Evolutionary conservation across 805 yeast species (phyloP).

Genomic region (Ogataea populi-albae): DNA sequence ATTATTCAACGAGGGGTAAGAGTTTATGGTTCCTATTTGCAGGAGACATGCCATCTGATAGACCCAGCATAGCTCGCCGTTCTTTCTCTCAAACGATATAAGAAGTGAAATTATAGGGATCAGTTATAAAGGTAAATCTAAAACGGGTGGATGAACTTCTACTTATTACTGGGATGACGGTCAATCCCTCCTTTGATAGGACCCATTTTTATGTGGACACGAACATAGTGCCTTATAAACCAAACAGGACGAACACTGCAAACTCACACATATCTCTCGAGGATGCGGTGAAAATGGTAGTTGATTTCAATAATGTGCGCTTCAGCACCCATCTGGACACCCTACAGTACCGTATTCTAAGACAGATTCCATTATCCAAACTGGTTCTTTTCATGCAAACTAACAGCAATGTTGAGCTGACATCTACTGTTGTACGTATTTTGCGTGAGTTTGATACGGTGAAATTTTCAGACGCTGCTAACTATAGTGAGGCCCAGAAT

Average conservation of each 20-base stretch:
- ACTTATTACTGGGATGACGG: no score
- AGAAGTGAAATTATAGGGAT: no score
- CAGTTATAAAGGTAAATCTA: no score
- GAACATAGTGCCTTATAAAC: not conserved
- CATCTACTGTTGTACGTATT: not conserved
- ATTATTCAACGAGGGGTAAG: no score
- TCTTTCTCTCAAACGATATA: no score
- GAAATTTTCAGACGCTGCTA: not conserved
- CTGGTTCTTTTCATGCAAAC: not conserved
- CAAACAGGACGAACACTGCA: not conserved
- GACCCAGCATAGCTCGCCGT: no score
- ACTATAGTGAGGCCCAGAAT: not conserved
- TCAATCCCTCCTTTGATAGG: no score
- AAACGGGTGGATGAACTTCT: no score
- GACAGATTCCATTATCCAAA: not conserved
- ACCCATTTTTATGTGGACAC: no score
- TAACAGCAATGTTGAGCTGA: not conserved
- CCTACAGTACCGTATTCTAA: not conserved
- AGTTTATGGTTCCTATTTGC: no score
- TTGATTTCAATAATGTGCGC: not conserved
- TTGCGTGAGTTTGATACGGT: not conserved
- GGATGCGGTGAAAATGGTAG: not conserved
- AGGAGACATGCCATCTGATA: no score
- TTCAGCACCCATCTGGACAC: not conserved
- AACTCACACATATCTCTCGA: not conserved